Evolutionary conservation across 2,329 filamentous ascomycete genomes (phyloP), one percentile per base, ranked within the genome.

Genomic region (Claviceps pusilla): DNA sequence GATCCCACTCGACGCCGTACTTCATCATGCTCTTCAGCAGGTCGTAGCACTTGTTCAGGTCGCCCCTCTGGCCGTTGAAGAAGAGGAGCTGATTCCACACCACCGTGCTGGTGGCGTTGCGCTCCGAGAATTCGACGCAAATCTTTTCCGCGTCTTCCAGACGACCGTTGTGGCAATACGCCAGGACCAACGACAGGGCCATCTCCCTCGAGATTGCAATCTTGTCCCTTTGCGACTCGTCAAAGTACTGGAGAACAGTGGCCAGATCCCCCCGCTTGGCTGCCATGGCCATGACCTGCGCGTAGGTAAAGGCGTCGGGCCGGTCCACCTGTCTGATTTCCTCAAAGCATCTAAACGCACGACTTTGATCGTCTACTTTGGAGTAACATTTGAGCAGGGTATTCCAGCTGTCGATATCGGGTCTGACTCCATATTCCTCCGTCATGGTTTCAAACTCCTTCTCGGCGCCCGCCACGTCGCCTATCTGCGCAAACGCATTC

Each of bases 41-140:
- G 4, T 68, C 69, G 60, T 79, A 75, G 53, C 78, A 70, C 50
- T 69, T 69, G n/a, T 63, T 64, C 7, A 80, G 65, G 52, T 76
- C 72, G 54, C 84, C 78, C 7, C 78, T 75, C 54, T 79, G 71
- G 7, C 86, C 87, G 65, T 89, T 77, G 57, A 84, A 79, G 54
- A 77, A 75, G 4, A 96, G 71, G 37, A 96, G 69, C 53, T 80
- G 75, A 63, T 96, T 95, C 87, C 87, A 96, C 63, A 89, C 79
- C 37, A 75, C 72, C 2, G 82, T 82, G 28, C 67, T 69, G 1
- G 75, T 71, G 1, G 80, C 75, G 19, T 73, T 69, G 57, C 74
- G 72, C 12, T 68, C 67, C 28, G 82, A 71, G 37, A 81, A 76
- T 48, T 77, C 76, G 50, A 77, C 52, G 48, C 67, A 70, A 31